Evolutionary conservation across 2,329 filamentous ascomycete species (phyloP), one percentile per base, ranked within the genome.

Genomic region (Myriangium duriaei): DNA sequence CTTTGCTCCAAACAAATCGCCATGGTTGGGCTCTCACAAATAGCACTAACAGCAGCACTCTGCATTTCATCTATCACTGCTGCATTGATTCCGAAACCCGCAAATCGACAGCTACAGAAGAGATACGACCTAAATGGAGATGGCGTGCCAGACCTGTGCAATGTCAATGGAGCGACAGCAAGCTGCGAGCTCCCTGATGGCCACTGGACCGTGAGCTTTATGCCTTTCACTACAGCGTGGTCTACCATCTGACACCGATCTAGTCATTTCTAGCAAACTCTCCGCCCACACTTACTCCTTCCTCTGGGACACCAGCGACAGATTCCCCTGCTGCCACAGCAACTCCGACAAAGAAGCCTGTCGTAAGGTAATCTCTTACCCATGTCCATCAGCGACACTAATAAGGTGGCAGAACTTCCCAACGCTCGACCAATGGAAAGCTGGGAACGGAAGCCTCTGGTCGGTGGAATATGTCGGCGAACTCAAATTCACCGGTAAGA

Each of bases 391-490:
- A 26, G 7, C n/a, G 7, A 26, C 21, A 26, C 21, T 26, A n/a
- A n/a, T n/a, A n/a, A n/a, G n/a, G n/a, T 26, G 21, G 7, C 7
- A 26, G 21, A 26, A 26, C 7, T 26, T 26, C 21, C 21, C 21
- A 7, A 26, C 21, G 7, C 7, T n/a, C 21, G 21, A 26, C 21
- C 7, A 26, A 26, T 26, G 21, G 21, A 26, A 26, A 26, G 21
- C 21, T n/a, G 21, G 21, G 16, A 41, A 41, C 18, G 34, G 39
- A 2, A 37, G 33, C n/a, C 30, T 30, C 12, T 41, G 34, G 40
- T 15, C 15, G 4, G 28, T 39, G 9, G 11, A 39, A 13, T 42
- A 39, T 15, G 31, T 39, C 15, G 40, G 30, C 11, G 15, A 42
- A 12, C 26, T 34, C 14, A 16, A 31, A 19, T 42, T 39, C 14